A percentile compares a stretch with the other conserved stretches of the same genome.
phyloP scores from a whole-genome alignment of 2,329 filamentous ascomycete genomes.

The Colletotrichum destructivum region DNA sequence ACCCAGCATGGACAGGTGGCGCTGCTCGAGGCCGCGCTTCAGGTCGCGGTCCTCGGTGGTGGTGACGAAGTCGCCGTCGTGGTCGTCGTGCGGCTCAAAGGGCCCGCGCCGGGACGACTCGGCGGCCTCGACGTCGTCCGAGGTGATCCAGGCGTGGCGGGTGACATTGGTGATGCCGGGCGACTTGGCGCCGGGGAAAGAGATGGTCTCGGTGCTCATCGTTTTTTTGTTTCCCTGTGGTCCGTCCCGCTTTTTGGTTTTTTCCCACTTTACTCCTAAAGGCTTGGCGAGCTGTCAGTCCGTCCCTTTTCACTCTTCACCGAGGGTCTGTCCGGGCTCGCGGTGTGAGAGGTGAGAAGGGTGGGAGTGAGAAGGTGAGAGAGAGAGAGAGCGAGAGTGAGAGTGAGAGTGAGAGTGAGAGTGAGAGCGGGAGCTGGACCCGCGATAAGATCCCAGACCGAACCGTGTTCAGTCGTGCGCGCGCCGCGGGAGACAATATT shows the following conservation, averaged over 20 bases:
- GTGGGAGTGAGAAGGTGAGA: no score
- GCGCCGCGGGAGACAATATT: background rate
- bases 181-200: slow-evolving; percentile 40
- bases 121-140: slow-evolving; percentile 37
- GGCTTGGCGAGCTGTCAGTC: background rate
- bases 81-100: slow-evolving; percentile 40
- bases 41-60: slow-evolving; percentile 65
- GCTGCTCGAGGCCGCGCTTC: slow-evolving; percentile 64
- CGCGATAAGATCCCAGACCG: background rate
- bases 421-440: background rate
- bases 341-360: background rate
- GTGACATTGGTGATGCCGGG: slow-evolving; percentile 39
- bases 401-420: no score
- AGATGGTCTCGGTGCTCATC: slow-evolving; percentile 38
- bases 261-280: background rate
- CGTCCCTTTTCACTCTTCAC: background rate
- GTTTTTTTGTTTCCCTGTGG: background rate
- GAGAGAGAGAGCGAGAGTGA: background rate
- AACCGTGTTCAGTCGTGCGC: background rate
- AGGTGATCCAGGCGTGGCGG: slow-evolving; percentile 38
- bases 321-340: slow-evolving; percentile 1
- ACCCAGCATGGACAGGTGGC: slow-evolving; percentile 74
- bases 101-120: slow-evolving; percentile 20
- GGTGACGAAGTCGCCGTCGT: slow-evolving; percentile 62
- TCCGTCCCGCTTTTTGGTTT: no score